A percentile compares a stretch with the other conserved stretches of the same genome.
Evolutionary conservation across 768 basidiomycete species (phyloP).

Genomic region (Kwoniella newhampshirensis): DNA sequence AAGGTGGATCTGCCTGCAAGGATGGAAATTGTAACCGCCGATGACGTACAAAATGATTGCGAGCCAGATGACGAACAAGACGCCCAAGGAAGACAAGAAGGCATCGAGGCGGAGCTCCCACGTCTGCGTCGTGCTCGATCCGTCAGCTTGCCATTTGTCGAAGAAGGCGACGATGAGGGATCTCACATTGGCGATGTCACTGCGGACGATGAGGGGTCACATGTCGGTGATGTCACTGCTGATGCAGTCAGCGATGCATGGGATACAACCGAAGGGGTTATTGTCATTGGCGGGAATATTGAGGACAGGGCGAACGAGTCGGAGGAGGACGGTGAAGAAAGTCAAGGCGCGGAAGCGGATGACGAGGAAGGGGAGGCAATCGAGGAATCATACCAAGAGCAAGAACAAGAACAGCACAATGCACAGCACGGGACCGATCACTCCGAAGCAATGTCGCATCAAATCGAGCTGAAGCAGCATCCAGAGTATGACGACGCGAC

Average conservation of each 20-base stretch:
- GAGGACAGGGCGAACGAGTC: neutral
- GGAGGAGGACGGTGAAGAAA: neutral
- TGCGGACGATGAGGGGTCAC: neutral
- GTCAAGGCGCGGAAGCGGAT: neutral
- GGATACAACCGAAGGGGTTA: slow-evolving; percentile 11
- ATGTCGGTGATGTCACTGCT: slow-evolving; percentile 4
- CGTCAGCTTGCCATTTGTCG: too few species aligned
- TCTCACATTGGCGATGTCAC: slow-evolving; percentile 1
- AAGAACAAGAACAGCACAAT: neutral
- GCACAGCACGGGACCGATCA: neutral
- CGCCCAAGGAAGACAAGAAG: neutral
- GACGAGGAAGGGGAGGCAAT: neutral
- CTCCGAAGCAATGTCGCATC: neutral
- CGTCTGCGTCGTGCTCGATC: too few species aligned
- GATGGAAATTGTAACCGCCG: too few species aligned
- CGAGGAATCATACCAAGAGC: neutral
- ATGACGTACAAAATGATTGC: neutral
- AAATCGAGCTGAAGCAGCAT: neutral
- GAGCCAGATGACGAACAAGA: neutral
- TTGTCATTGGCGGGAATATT: neutral
- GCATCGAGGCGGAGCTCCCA: too few species aligned
- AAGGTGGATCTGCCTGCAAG: too few species aligned
- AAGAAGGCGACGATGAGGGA: neutral
- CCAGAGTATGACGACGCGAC: neutral
- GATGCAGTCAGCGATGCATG: slow-evolving; percentile 14